Base-by-base conservation (phyloP, 1,139 yeast genomes). In the Lodderomyces theae region DNA sequence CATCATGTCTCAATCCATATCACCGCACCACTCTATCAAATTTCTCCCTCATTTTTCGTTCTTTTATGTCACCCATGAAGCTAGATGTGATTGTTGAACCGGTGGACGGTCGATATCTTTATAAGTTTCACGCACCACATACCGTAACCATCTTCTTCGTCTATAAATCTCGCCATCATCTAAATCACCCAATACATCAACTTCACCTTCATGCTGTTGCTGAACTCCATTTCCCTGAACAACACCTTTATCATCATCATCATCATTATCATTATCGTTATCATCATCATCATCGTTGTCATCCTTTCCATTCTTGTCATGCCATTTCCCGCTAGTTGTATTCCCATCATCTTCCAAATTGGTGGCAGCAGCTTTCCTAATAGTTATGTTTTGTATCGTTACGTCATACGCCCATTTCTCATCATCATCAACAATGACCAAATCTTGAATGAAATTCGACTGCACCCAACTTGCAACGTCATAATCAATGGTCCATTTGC, bases 351-450 rank as follows among this genome's bases (percentile, higher is more conserved):
- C 12, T 2, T 15, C 18, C 3, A n/a, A 26, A 11, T 17, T 22
- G 9, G 17, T 18, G 6, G 7, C 12, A 16, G 46, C 52, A 30
- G n/a, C n/a, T n/a, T 52, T 47, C 41, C 53, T 29, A 22, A 22
- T 35, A 59, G 31, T 28, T 13, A 28, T 28, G 15, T 15, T 6
- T 6, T 28, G 16, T 3, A 30, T 18, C 5, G 32, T 23, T 18
- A 43, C 26, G 57, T 85, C 94, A 56, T 85, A 85, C 15, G 82
- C 89, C 92, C 92, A 85, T 59, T 85, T 85, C 34, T 82, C 84
- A 41, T 79, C 87, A 28, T 74, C 67, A 58, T 84, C 90, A 28
- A 82, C 68, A 34, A 66, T 69, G 8, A 82, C 80, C 38, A 79
- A 60, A 46, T 79, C 85, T 23, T 63, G 54, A 34, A 83, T 64